Percentiles rank a stretch among this genome's conserved stretches.
Conservation (phyloP, 2,329 filamentous ascomycete species). For the Aspergillus viridinutans region DNA sequence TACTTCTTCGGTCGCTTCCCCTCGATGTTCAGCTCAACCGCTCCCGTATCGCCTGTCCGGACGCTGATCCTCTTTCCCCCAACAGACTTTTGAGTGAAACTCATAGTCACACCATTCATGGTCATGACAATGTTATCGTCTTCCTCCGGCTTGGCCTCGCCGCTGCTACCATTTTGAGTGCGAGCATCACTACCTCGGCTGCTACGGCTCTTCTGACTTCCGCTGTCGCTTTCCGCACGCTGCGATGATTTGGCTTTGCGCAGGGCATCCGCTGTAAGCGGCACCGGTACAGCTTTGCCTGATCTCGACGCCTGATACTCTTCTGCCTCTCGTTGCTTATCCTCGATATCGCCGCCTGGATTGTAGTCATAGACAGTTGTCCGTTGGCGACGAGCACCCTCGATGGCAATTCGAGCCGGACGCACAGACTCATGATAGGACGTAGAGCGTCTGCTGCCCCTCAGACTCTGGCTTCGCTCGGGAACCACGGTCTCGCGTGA, state of each 20-base stretch:
- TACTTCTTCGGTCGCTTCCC: conserved; percentile 36
- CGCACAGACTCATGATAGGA: conserved; percentile 32
- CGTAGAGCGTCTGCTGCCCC: conserved; percentile 22
- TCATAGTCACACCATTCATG: conserved; percentile 39
- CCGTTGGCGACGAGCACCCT: conserved; percentile 32
- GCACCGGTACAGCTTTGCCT: conserved; percentile 18
- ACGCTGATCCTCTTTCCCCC: conserved; percentile 38
- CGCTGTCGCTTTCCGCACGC: conserved; percentile 35
- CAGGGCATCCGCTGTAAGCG: conserved; percentile 34
- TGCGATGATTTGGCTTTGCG: conserved; percentile 27
- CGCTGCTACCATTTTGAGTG: conserved; percentile 31
- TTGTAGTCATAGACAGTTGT: conserved; percentile 29
- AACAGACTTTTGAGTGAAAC: conserved; percentile 33
- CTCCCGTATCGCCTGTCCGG: conserved; percentile 35
- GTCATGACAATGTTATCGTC: conserved; percentile 37
- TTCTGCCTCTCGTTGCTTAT: conserved; percentile 35
- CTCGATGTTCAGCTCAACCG: conserved; percentile 37
- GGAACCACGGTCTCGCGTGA: conserved; percentile 29
- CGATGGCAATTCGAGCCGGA: conserved; percentile 31
- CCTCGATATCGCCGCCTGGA: conserved; percentile 28
- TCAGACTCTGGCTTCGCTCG: conserved; percentile 32
- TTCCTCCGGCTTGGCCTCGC: conserved; percentile 31
- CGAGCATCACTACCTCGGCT: conserved; percentile 37
- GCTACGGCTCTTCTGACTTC: conserved; percentile 40
- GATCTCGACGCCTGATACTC: conserved; percentile 37